A percentile compares a stretch with the other conserved stretches of the same genome.
Conservation (phyloP, 2,329 filamentous ascomycete species). For the Penicillium sumatraense region DNA sequence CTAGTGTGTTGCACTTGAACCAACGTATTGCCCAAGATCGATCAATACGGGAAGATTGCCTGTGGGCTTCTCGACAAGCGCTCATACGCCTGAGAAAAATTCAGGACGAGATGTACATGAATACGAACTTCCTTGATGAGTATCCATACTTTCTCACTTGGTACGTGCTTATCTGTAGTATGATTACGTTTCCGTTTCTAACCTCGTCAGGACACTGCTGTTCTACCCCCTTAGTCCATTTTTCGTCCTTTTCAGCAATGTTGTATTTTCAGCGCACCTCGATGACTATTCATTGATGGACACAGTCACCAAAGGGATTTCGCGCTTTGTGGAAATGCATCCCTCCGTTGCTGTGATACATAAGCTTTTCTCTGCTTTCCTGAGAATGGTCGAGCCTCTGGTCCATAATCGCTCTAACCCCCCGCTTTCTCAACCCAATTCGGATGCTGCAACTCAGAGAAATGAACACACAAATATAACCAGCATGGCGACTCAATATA, state of each 20-base stretch:
- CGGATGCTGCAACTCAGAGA: background rate
- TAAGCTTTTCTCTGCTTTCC: background rate
- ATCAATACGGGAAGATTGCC: background rate
- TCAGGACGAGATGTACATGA: background rate
- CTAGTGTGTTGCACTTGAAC: background rate
- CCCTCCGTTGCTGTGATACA: background rate
- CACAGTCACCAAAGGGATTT: background rate
- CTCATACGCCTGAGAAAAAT: background rate
- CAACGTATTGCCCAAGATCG: too few relatives aligned
- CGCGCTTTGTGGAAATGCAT: background rate
- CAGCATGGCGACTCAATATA: background rate
- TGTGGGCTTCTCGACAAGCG: background rate
- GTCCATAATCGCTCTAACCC: background rate
- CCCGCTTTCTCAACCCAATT: background rate
- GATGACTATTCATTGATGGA: background rate
- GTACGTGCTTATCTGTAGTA: background rate
- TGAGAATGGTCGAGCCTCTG: background rate
- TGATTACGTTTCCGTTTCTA: too few relatives aligned
- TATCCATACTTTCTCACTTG: conserved; percentile 1
- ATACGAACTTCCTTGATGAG: background rate
- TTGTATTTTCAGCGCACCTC: background rate
- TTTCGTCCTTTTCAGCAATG: background rate
- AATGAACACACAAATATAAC: background rate
- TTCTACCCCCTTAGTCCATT: background rate
- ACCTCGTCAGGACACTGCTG: background rate